phyloP scores from a whole-genome alignment of 2,329 filamentous ascomycete species.

The Alternaria sp. region DNA sequence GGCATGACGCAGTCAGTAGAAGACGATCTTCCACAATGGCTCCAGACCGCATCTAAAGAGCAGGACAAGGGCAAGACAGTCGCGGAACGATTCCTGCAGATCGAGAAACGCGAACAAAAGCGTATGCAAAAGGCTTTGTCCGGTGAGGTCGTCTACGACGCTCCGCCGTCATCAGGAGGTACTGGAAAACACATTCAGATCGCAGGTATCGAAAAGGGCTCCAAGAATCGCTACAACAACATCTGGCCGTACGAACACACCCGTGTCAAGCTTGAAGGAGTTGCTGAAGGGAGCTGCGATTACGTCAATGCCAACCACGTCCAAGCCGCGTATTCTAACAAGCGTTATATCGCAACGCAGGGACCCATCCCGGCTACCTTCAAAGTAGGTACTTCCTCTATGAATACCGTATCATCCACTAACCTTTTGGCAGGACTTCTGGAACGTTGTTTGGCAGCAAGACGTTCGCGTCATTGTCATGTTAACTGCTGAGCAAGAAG shows the following conservation, averaged over 20 bases:
- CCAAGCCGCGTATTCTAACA: slow-evolving; percentile 80
- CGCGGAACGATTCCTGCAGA: slow-evolving; percentile 80
- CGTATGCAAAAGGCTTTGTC: slow-evolving; percentile 88
- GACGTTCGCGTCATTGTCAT: slow-evolving; percentile 95
- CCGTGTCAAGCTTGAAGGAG: slow-evolving; percentile 78
- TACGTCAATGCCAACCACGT: slow-evolving; percentile 96
- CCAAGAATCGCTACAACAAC: slow-evolving; percentile 97
- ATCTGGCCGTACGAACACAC: slow-evolving; percentile 97
- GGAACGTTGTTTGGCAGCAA: slow-evolving; percentile 97
- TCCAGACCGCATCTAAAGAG: slow-evolving; percentile 71
- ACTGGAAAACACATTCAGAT: slow-evolving; percentile 69
- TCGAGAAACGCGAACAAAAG: slow-evolving; percentile 85
- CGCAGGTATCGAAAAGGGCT: slow-evolving; percentile 91
- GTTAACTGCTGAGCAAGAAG: slow-evolving; percentile 93
- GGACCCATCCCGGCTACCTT: slow-evolving; percentile 93
- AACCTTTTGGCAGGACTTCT: slow-evolving; percentile 76
- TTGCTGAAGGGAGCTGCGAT: slow-evolving; percentile 76
- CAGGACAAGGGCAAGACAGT: slow-evolving; percentile 80
- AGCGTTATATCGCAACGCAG: slow-evolving; percentile 94
- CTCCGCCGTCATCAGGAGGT: slow-evolving; percentile 49
- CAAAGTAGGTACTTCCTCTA: slow-evolving; percentile 66
- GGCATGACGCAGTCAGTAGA: slow-evolving; percentile 58
- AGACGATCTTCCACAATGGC: slow-evolving; percentile 75
- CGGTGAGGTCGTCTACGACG: slow-evolving; percentile 65
- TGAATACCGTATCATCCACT: slow-evolving; percentile 14